Conservation (phyloP, 202 grass and related monocot species). For the Schoenoplectus triqueter region DNA sequence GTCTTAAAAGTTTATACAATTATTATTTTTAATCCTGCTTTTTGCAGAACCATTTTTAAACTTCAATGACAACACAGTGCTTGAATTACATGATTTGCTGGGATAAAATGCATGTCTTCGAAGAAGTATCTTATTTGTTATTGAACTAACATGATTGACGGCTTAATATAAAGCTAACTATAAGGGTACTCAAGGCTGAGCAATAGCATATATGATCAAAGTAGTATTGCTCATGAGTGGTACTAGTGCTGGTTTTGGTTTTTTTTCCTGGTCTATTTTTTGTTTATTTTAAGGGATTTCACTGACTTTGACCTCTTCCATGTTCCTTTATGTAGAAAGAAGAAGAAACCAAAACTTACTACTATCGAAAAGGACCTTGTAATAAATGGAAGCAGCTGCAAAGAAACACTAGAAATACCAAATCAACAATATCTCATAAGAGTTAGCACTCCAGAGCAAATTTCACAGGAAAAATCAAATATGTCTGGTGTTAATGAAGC, state of each 20-base stretch:
- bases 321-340: constrained; percentile 59
- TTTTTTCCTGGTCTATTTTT: background rate
- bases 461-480: background rate
- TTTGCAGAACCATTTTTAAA: background rate
- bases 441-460: constrained; percentile 22
- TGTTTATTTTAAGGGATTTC: constrained; percentile 28
- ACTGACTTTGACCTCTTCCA: constrained; percentile 29
- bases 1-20: background rate
- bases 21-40: background rate
- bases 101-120: too few relatives aligned
- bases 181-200: background rate
- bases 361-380: constrained; percentile 39
- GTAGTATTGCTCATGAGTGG: background rate
- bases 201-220: background rate
- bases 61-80: background rate
- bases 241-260: background rate
- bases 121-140: background rate
- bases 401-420: constrained; percentile 19
- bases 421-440: background rate
- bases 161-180: background rate
- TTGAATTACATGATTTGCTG: background rate
- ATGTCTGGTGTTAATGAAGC: constrained; percentile 25
- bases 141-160: background rate
- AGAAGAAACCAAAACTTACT: constrained; percentile 60
- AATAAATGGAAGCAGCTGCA: constrained; percentile 24